These are phyloP conservation scores for Sisymbrium irio DNA, from an alignment of 345 rosid species.

Conservation along the genomic window DNA sequence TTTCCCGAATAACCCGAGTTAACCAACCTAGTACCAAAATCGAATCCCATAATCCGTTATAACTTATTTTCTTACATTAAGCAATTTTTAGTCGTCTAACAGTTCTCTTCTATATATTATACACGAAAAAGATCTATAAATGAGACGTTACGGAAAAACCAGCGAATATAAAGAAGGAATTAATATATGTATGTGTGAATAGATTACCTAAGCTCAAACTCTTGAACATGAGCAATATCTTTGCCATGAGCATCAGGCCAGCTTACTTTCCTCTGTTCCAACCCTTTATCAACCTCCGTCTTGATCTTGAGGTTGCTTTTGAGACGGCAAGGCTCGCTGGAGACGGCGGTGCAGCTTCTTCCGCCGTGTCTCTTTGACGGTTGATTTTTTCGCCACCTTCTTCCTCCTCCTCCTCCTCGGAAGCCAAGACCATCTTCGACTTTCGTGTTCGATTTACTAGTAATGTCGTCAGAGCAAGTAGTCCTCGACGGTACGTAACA, in stretches of 20 bases:
- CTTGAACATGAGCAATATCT: slow-evolving; percentile 75
- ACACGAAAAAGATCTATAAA: too few species aligned
- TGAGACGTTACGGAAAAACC: background rate
- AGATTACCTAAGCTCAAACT: slow-evolving; percentile 64
- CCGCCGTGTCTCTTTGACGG: slow-evolving; percentile 20
- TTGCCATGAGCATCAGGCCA: slow-evolving; percentile 81
- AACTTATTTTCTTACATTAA: background rate
- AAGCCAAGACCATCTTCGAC: slow-evolving; percentile 26
- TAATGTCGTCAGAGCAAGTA: slow-evolving; percentile 27
- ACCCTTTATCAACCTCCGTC: slow-evolving; percentile 18
- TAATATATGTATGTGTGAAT: background rate
- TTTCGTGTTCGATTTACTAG: slow-evolving; percentile 1
- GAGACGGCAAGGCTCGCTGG: slow-evolving; percentile 37
- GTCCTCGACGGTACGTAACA: slow-evolving; percentile 58
- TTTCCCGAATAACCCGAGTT: background rate
- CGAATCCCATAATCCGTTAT: background rate
- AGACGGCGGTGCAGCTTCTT: slow-evolving; percentile 28
- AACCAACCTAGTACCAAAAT: background rate
- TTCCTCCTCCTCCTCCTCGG: slow-evolving; percentile 44
- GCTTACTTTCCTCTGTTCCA: slow-evolving; percentile 60
- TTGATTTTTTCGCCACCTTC: slow-evolving; percentile 24
- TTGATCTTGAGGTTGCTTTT: slow-evolving; percentile 63
- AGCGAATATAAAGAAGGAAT: background rate
- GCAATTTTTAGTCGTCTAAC: too few species aligned
- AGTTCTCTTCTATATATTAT: too few species aligned